Evolutionary conservation across 202 grass and related monocot species (phyloP).

Genomic region (Cymbopogon flexuosus): DNA sequence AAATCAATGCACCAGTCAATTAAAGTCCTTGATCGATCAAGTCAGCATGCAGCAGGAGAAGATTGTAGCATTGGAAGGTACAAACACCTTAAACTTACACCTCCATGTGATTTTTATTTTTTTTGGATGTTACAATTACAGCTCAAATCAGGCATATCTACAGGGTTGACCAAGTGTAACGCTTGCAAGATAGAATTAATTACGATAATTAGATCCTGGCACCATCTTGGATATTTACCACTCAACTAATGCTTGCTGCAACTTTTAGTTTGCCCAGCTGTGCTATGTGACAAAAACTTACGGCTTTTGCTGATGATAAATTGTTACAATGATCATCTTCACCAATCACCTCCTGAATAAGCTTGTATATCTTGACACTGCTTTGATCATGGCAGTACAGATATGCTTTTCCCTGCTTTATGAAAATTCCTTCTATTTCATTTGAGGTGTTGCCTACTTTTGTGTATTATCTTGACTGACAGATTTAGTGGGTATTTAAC

Average conservation of each 20-base stretch:
- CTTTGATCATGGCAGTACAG: background rate
- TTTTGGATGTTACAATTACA: background rate
- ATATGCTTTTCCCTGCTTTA: background rate
- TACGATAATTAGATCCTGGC: background rate
- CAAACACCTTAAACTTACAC: background rate
- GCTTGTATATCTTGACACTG: background rate
- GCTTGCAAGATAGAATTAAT: background rate
- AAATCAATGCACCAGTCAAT: constrained; percentile 68
- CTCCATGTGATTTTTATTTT: background rate
- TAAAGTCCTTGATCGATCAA: constrained; percentile 77
- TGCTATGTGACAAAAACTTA: background rate
- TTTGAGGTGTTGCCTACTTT: background rate
- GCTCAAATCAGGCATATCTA: background rate
- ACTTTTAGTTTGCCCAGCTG: background rate
- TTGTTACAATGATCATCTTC: background rate
- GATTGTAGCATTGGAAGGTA: constrained; percentile 83
- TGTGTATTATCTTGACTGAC: background rate
- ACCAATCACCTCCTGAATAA: constrained; percentile 3
- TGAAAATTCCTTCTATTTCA: background rate
- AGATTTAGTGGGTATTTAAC: constrained; percentile 1
- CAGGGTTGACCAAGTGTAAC: background rate
- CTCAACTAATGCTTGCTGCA: background rate
- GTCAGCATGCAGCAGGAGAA: constrained; percentile 84
- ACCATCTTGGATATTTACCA: background rate
- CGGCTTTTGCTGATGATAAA: background rate